Conservation (phyloP, 768 basidiomycete genomes). For the Terana coerulea region DNA sequence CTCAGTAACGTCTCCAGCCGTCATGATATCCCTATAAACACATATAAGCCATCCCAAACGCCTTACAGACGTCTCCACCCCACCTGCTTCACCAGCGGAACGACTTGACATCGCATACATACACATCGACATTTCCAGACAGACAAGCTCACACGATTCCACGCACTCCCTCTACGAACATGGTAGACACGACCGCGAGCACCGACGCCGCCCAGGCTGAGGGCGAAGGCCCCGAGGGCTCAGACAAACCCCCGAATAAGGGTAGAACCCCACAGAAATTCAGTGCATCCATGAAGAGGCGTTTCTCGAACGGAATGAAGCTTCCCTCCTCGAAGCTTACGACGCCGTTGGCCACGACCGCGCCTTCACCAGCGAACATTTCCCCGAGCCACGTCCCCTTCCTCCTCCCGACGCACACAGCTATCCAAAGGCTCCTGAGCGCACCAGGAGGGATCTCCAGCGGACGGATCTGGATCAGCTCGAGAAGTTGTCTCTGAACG, state of each 20-base stretch:
- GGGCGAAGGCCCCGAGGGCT: slow-evolving; percentile 51
- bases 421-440: slow-evolving; percentile 48
- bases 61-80: slow-evolving; percentile 11
- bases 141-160: slow-evolving; percentile 13
- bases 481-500: slow-evolving; percentile 13
- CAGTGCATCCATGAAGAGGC: not conserved
- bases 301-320: slow-evolving; percentile 17
- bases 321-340: slow-evolving; percentile 14
- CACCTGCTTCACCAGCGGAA: slow-evolving; percentile 13
- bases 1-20: slow-evolving; percentile 26
- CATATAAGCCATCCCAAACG: slow-evolving; percentile 16
- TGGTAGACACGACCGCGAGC: slow-evolving; percentile 40
- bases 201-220: slow-evolving; percentile 52
- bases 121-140: slow-evolving; percentile 16
- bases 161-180: slow-evolving; percentile 24
- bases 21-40: slow-evolving; percentile 37
- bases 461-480: slow-evolving; percentile 21
- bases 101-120: slow-evolving; percentile 7
- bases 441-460: slow-evolving; percentile 42
- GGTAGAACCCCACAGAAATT: slow-evolving; percentile 5
- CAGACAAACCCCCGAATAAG: slow-evolving; percentile 54
- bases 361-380: slow-evolving; percentile 15
- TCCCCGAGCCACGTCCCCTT: slow-evolving; percentile 33
- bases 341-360: slow-evolving; percentile 11
- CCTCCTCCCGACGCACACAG: slow-evolving; percentile 48